Base-by-base conservation (phyloP, 2,329 filamentous ascomycete genomes). In the Diplodia seriata region DNA sequence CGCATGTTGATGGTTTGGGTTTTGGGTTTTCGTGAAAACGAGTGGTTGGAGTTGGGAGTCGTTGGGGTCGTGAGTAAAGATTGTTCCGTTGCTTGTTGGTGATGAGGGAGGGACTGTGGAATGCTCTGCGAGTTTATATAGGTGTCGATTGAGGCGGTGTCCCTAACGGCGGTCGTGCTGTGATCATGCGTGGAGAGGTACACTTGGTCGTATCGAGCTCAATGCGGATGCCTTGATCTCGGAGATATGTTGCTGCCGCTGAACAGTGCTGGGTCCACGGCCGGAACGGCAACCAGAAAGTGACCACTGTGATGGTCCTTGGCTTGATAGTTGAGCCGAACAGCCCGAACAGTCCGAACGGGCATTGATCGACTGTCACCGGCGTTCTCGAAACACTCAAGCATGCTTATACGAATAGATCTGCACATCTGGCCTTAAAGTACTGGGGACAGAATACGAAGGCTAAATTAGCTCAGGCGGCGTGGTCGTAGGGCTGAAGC, bases 1-100 rank as follows among this genome's bases (percentile, higher is more conserved):
- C 51, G 49, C 63, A 66, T 66, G 7, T 66, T 66, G 63, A 36
- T 51, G 31, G 26, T 26, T 56, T 26, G 54, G 38, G n/a, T 23
- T 62, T 18, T 15, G 18, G 40, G 15, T 6, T 8, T 33, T 33
- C 31, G 31, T 1, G 5, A 33, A 33, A 43, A 43, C 40, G 57
- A 23, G 36, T 62, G 55, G 36, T 59, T 47, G 29, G 57, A 23
- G 29, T 29, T 62, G 43, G 40, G 7, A 33, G 6, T 33, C 2
- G 7, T 33, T 33, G 31, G 7, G 6, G 23, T 53, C 26, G 20
- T 26, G 26, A 26, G 26, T 53, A 18, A 53, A 15, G 50, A 53
- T 51, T 43, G 38, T 5, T 15, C 18, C 6, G 40, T n/a, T 43
- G 40, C 8, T 43, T 18, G 40, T 18, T 43, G 40, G 5, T 43